Conservation (phyloP, 2,329 filamentous ascomycete species). For the Tolypocladium sp. region DNA sequence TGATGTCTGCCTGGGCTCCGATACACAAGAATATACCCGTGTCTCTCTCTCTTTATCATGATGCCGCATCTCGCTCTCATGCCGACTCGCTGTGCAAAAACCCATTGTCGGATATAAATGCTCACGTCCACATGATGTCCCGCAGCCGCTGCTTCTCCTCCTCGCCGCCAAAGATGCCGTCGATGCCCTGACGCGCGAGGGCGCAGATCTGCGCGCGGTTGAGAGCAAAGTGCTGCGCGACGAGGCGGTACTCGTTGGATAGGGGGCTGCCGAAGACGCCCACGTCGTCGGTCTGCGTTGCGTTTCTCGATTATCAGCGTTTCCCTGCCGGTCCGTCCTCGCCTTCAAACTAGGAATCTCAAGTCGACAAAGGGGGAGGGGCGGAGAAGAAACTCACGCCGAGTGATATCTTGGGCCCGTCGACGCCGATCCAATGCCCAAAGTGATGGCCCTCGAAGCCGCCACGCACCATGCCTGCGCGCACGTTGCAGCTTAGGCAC, state of each 20-base stretch:
- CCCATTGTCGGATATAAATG: neutral
- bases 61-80: neutral
- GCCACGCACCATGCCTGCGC: slow-evolving; percentile 61
- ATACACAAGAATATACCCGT: neutral
- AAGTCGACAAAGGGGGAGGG: neutral
- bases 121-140: slow-evolving; percentile 35
- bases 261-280: slow-evolving; percentile 70
- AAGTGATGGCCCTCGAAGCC: slow-evolving; percentile 67
- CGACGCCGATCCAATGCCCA: slow-evolving; percentile 56
- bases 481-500: slow-evolving; percentile 74
- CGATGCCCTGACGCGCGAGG: slow-evolving; percentile 52
- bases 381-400: slow-evolving; percentile 45
- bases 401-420: slow-evolving; percentile 52
- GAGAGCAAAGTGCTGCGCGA: slow-evolving; percentile 61
- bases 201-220: slow-evolving; percentile 32
- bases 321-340: neutral
- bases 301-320: neutral
- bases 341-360: neutral
- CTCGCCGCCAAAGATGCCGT: slow-evolving; percentile 57
- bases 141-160: slow-evolving; percentile 50
- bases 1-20: neutral
- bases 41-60: neutral
- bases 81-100: neutral
- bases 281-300: slow-evolving; percentile 66
- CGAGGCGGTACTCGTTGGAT: slow-evolving; percentile 69